Evolutionary conservation across 768 basidiomycete genomes (phyloP).

Genomic region (Lentinula guzmanii): DNA sequence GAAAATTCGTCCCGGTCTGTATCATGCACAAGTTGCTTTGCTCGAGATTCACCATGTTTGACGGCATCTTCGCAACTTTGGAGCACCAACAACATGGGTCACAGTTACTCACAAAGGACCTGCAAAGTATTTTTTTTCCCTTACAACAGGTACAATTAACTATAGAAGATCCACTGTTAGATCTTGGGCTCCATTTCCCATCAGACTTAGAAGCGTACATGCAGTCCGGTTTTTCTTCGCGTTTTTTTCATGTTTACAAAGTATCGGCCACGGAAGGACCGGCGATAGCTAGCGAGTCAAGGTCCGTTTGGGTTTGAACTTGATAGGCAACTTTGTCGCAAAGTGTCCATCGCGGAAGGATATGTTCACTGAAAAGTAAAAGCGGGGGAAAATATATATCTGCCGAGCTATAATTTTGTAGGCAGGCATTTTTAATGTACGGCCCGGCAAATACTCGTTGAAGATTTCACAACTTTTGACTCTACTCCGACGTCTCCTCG

Average conservation of each 20-base stretch:
- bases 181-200: neutral
- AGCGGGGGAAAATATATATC: neutral
- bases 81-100: neutral
- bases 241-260: too few relatives aligned
- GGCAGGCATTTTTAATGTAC: neutral
- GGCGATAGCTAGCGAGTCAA: neutral
- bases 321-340: neutral
- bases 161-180: neutral
- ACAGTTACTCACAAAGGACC: neutral
- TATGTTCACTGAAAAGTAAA: neutral
- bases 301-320: neutral
- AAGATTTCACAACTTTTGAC: neutral
- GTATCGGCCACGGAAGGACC: neutral
- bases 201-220: neutral
- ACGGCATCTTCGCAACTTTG: neutral
- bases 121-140: neutral
- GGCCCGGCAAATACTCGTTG: neutral
- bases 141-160: neutral
- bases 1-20: neutral
- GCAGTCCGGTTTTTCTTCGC: neutral
- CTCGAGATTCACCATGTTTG: neutral
- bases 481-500: neutral
- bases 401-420: neutral
- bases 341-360: neutral
- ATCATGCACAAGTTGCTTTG: neutral